Evolutionary conservation across 441 rosid genomes (phyloP).

Genomic region (California macrophylla): DNA sequence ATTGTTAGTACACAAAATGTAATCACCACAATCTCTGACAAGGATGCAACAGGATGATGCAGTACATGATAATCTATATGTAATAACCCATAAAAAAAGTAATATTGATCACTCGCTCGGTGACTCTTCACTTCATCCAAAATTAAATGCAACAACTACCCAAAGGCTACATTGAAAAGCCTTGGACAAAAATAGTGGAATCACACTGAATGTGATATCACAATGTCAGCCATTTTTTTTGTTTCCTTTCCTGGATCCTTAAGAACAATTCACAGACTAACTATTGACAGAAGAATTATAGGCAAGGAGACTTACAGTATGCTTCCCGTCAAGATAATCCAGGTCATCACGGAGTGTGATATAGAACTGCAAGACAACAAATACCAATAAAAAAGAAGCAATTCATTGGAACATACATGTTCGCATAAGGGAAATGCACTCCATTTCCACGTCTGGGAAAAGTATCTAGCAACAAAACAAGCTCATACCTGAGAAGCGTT

Average conservation of each 20-base stretch:
- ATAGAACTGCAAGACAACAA: constrained; percentile 57
- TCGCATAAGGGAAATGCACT: neutral
- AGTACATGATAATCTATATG: neutral
- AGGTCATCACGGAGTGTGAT: constrained; percentile 76
- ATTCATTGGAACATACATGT: constrained; percentile 13
- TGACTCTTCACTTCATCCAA: neutral
- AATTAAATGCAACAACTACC: neutral
- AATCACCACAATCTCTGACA: neutral
- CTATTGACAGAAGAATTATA: neutral
- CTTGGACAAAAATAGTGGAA: neutral
- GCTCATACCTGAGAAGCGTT: constrained; percentile 85
- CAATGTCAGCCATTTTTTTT: neutral
- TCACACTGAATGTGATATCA: neutral
- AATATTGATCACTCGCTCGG: neutral
- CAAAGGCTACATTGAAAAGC: neutral
- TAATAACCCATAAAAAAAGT: neutral
- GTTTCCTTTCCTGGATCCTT: neutral
- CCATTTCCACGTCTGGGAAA: neutral
- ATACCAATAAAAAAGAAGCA: neutral
- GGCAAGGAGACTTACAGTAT: constrained; percentile 52
- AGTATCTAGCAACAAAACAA: neutral
- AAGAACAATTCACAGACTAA: neutral
- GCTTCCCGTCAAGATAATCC: constrained; percentile 95
- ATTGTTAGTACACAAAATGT: neutral
- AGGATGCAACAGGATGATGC: neutral